phyloP scores from a whole-genome alignment of 2,329 filamentous ascomycete species.

The Hypoxylon sp. region DNA sequence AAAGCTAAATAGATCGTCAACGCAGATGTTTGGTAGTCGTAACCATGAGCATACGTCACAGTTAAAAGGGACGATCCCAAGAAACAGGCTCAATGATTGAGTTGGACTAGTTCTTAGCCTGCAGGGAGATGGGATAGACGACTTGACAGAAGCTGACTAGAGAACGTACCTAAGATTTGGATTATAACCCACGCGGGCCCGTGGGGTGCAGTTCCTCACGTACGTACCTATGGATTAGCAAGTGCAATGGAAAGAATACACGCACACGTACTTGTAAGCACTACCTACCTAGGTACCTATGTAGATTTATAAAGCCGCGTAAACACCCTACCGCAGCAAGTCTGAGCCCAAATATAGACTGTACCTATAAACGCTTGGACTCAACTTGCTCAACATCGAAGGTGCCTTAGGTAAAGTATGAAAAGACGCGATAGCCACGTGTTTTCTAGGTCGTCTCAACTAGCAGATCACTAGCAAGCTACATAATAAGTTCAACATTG shows the following conservation, averaged over 20 bases:
- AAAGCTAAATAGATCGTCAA: not conserved
- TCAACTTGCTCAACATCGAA: not conserved
- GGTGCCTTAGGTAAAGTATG: too few species aligned
- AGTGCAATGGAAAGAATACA: not conserved
- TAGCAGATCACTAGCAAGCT: not conserved
- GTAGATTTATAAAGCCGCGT: not conserved
- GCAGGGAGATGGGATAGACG: not conserved
- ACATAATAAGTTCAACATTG: not conserved
- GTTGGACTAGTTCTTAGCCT: not conserved
- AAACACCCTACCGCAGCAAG: not conserved
- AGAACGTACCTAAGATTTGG: not conserved
- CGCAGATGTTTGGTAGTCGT: not conserved
- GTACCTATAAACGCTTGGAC: not conserved
- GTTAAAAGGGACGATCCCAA: not conserved
- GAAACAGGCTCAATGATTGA: not conserved
- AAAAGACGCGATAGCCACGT: not conserved
- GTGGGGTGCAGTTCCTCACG: constrained; percentile 20
- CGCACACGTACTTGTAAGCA: not conserved
- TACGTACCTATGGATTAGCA: not conserved
- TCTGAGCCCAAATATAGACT: not conserved
- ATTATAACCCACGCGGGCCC: constrained; percentile 20
- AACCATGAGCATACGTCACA: not conserved
- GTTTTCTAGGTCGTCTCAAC: not conserved
- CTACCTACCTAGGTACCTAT: not conserved
- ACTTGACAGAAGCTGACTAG: not conserved